Evolutionary conservation across 768 basidiomycete species (phyloP).

Genomic region (Kondoa subrosea): DNA sequence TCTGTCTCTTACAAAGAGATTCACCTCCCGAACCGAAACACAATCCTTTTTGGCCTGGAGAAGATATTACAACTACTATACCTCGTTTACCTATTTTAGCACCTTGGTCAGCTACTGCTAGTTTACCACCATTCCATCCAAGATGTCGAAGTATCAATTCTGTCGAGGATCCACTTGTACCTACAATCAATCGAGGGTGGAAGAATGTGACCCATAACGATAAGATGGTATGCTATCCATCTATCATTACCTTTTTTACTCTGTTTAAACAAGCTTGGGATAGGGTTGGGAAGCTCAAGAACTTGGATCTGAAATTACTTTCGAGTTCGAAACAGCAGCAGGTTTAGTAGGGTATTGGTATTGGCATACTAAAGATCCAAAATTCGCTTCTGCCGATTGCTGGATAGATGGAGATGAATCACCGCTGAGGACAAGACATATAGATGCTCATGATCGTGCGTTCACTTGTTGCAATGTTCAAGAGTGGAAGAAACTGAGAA

Average conservation of each 20-base stretch:
- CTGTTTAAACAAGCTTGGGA: too few species aligned
- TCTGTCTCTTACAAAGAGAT: constrained; percentile 12
- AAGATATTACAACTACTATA: too few species aligned
- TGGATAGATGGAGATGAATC: constrained; percentile 16
- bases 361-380: constrained; percentile 13
- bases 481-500: neutral
- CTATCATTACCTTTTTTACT: neutral
- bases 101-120: constrained; percentile 9
- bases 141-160: constrained; percentile 13
- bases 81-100: constrained; percentile 1
- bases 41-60: neutral
- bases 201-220: constrained; percentile 14
- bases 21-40: constrained; percentile 2
- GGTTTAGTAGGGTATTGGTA: constrained; percentile 14
- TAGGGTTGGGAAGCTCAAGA: constrained; percentile 15
- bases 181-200: constrained; percentile 10
- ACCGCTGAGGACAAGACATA: constrained; percentile 4
- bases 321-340: constrained; percentile 10
- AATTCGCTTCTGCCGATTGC: constrained; percentile 13
- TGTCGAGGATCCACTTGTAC: constrained; percentile 5
- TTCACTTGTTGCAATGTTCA: neutral
- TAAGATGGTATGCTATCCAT: constrained; percentile 8
- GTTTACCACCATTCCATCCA: constrained; percentile 10
- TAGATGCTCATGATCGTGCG: neutral
- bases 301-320: constrained; percentile 14